A percentile compares a stretch with the other conserved stretches of the same genome.
Evolutionary conservation across 805 yeast species (phyloP).

Genomic region (Nakazawaea ishiwadae): DNA sequence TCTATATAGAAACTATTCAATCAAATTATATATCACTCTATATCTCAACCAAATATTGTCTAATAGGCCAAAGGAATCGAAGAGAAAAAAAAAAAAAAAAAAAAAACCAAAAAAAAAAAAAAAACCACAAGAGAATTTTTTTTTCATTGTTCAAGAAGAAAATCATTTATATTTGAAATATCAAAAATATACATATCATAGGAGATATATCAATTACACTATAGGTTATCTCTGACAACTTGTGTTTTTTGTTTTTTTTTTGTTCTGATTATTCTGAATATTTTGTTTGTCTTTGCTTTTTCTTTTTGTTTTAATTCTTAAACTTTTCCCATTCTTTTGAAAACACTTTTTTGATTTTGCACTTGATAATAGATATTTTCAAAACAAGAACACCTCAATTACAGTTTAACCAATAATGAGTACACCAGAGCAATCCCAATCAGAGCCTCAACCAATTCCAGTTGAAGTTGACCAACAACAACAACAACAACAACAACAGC

Average conservation of each 20-base stretch:
- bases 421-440: conserved; percentile 3
- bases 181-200: background rate
- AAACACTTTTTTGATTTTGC: too few relatives aligned
- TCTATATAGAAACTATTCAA: too few relatives aligned
- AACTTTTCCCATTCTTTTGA: background rate
- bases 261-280: background rate
- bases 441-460: conserved; percentile 5
- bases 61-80: too few relatives aligned
- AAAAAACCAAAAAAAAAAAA: too few relatives aligned
- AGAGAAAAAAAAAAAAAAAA: too few relatives aligned
- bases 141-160: too few relatives aligned
- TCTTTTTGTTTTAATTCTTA: background rate
- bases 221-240: background rate
- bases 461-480: conserved; percentile 7
- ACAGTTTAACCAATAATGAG: background rate
- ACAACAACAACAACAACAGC: conserved; percentile 12
- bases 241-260: background rate
- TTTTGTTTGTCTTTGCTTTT: background rate
- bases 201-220: background rate
- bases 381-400: too few relatives aligned
- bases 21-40: too few relatives aligned
- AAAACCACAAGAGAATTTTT: too few relatives aligned
- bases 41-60: too few relatives aligned
- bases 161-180: too few relatives aligned
- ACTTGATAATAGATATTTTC: too few relatives aligned